Evolutionary conservation across 306 rosid species (phyloP).

Genomic region (Malus sieversii): DNA sequence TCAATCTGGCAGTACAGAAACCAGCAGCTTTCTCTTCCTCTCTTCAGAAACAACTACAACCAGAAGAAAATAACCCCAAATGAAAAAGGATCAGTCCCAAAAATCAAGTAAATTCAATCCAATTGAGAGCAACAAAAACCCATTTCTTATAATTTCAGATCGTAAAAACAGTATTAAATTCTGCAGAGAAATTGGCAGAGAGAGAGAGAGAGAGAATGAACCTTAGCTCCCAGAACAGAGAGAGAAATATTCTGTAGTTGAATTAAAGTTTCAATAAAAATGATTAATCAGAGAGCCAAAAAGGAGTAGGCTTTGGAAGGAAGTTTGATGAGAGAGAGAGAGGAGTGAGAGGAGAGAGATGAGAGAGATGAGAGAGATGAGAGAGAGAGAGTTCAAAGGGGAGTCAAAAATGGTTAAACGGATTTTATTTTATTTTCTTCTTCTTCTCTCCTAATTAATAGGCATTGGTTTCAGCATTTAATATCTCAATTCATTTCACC

Average conservation of each 20-base stretch:
- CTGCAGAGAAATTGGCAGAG: background rate
- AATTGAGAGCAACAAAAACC: background rate
- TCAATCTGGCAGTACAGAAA: background rate
- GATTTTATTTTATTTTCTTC: background rate
- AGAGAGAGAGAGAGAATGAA: background rate
- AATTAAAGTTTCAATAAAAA: conserved; percentile 1
- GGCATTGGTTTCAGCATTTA: conserved; percentile 7
- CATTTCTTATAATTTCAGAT: background rate
- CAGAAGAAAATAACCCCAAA: background rate
- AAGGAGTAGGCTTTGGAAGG: background rate
- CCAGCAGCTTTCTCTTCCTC: conserved; percentile 6
- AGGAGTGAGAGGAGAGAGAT: background rate
- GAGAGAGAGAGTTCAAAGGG: background rate
- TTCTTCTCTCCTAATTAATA: background rate
- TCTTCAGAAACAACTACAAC: conserved; percentile 23
- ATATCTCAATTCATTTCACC: background rate
- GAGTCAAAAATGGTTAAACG: conserved; percentile 5
- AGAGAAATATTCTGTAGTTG: background rate
- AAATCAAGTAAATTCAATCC: background rate
- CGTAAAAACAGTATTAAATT: background rate
- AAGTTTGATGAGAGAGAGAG: background rate
- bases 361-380: too few species aligned
- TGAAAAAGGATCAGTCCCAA: background rate
- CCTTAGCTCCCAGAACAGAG: background rate
- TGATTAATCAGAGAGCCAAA: background rate